phyloP scores from a whole-genome alignment of 768 basidiomycete species.

The Lentinula aciculospora region DNA sequence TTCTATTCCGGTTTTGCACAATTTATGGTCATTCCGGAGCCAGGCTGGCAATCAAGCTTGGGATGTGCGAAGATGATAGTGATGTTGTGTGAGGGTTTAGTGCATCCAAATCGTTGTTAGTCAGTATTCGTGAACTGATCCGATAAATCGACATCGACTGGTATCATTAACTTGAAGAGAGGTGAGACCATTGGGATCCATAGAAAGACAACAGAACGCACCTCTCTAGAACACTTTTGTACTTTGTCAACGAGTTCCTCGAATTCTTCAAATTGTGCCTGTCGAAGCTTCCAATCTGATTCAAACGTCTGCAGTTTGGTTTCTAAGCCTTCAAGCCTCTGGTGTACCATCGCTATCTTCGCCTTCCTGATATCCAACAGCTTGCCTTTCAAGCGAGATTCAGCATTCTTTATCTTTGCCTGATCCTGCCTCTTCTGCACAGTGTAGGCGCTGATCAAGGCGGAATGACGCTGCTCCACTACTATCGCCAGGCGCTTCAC shows the following conservation, averaged over 20 bases:
- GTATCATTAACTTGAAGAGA: neutral
- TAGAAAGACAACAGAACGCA: neutral
- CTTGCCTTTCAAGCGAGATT: neutral
- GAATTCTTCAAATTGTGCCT: neutral
- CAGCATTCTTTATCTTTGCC: neutral
- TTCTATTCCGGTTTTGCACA: slow-evolving; percentile 3
- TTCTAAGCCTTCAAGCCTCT: neutral
- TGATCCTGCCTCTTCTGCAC: neutral
- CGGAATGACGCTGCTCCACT: neutral
- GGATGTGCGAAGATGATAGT: slow-evolving; percentile 8
- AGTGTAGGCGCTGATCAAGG: neutral
- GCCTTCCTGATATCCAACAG: neutral
- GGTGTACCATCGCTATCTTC: neutral
- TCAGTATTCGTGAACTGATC: neutral
- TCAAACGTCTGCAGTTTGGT: neutral
- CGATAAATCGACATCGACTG: neutral
- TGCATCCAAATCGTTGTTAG: neutral
- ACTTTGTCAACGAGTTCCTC: neutral
- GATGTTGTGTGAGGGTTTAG: neutral
- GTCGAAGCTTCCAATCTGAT: neutral
- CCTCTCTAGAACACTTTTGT: neutral
- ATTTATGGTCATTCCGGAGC: slow-evolving; percentile 10
- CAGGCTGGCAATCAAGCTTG: slow-evolving; percentile 9
- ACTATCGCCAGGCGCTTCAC: neutral
- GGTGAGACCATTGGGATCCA: neutral